Base-by-base conservation (phyloP, 1,284 basidiomycete species). In the Dichomitus squalens region DNA sequence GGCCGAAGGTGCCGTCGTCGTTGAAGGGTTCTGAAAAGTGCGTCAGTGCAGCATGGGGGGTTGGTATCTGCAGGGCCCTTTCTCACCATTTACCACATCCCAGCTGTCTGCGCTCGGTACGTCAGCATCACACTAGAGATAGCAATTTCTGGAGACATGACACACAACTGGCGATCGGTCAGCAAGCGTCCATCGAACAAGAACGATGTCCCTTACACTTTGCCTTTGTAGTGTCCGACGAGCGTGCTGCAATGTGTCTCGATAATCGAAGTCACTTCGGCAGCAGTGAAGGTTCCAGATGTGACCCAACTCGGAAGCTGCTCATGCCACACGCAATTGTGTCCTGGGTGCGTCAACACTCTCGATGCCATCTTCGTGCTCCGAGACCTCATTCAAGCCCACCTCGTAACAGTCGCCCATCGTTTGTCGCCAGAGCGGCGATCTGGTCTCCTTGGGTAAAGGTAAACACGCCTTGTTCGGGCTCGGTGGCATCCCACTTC, bases 401-500 rank as follows among this genome's bases (percentile, higher is more conserved):
- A 69, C 69, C 68, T 53, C 69, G 51, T 8, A 70, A 63, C 7
- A 78, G 66, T 62, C 80, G 75, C 5, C 73, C 71, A 39, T 80
- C 79, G 12, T 66, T 62, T 57, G 76, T 71, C 0, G 82, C 82
- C n/a, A 83, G 71, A 40, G 74, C 68, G 1, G 76, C 79, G 48
- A 85, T 73, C 8, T 65, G 67, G 58, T 85, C 82, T 18, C 73
- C 82, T 20, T 65, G 67, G 8, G 71, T 66, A 68, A 80, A 83
- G 2, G 75, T 79, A 70, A 83, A 85, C 7, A 62, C 66, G 51
- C 79, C 79, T 41, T 73, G 79, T 16, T 69, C 66, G 7, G 82
- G 80, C 63, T 86, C 83, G 8, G 81, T 84, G 0, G 79, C 78
- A 58, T 83, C 80, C 82, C 81, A 83, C 77, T 83, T 83, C 81